Conservation (phyloP, 1,139 yeast genomes). For the Sugiyamaella pinicola region DNA sequence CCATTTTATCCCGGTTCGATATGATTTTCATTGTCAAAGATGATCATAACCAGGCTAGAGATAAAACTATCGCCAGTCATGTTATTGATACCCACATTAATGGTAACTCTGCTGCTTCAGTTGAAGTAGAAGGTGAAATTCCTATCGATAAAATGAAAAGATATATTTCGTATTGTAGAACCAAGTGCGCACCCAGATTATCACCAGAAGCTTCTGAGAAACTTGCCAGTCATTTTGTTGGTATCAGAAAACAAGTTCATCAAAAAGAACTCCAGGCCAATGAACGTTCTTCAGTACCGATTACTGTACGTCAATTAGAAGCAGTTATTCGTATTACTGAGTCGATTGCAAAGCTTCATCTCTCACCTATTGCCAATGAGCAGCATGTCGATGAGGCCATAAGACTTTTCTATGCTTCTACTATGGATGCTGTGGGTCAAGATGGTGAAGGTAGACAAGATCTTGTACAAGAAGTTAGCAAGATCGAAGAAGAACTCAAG, state of each 20-base stretch:
- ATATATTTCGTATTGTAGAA: constrained; percentile 85
- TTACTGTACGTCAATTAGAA: constrained; percentile 95
- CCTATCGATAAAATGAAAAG: constrained; percentile 90
- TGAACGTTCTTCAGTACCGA: constrained; percentile 93
- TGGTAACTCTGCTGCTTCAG: constrained; percentile 51
- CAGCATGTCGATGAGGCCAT: constrained; percentile 96
- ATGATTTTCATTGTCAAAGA: constrained; percentile 98
- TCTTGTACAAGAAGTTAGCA: constrained; percentile 67
- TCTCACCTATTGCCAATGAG: constrained; percentile 81
- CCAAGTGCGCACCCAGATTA: constrained; percentile 89
- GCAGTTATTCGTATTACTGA: constrained; percentile 97
- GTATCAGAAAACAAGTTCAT: constrained; percentile 82
- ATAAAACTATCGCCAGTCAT: constrained; percentile 88
- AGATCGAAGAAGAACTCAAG: constrained; percentile 81
- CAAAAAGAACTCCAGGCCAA: constrained; percentile 78
- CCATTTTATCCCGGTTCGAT: constrained; percentile 94
- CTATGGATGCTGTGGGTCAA: constrained; percentile 96
- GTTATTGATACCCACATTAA: constrained; percentile 96
- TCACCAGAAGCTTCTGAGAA: constrained; percentile 89
- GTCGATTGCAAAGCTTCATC: constrained; percentile 82
- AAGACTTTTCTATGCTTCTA: constrained; percentile 90
- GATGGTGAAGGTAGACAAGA: constrained; percentile 60
- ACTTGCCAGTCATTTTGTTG: constrained; percentile 91
- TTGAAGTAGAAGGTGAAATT: constrained; percentile 76
- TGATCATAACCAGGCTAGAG: constrained; percentile 85